Conservation (phyloP, 2,329 filamentous ascomycete species). For the Penicillium sp. region DNA sequence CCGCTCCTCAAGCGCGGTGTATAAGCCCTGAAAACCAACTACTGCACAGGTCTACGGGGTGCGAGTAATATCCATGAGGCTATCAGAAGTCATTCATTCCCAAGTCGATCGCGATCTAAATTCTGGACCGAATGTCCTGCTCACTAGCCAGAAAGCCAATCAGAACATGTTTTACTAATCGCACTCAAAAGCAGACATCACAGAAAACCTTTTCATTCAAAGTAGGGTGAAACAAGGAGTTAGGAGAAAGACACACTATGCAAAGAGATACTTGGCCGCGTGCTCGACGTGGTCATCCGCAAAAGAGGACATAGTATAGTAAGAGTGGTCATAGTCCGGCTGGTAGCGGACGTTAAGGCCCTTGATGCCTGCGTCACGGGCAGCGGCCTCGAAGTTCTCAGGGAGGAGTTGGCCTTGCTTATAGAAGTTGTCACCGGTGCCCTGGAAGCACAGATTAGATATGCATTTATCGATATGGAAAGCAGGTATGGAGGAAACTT, state of each 20-base stretch:
- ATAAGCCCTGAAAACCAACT: too few relatives aligned
- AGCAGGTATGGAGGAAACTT: slow-evolving; percentile 37
- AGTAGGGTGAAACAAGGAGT: not conserved
- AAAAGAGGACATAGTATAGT: slow-evolving; percentile 94
- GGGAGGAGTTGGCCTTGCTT: slow-evolving; percentile 89
- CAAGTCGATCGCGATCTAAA: slow-evolving; percentile 3
- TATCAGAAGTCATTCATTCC: too few relatives aligned
- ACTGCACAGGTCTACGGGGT: too few relatives aligned
- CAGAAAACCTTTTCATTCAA: not conserved
- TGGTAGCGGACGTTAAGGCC: slow-evolving; percentile 82
- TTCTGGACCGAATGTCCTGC: slow-evolving; percentile 14
- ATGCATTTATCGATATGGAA: not conserved
- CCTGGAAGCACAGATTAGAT: slow-evolving; percentile 50
- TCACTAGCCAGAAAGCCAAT: slow-evolving; percentile 18
- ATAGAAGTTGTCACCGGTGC: slow-evolving; percentile 95
- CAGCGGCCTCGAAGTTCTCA: slow-evolving; percentile 85
- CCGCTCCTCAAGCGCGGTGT: too few relatives aligned
- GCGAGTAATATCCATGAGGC: too few relatives aligned
- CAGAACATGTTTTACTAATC: slow-evolving; percentile 11
- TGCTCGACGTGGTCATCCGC: slow-evolving; percentile 87
- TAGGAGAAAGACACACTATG: slow-evolving; percentile 49
- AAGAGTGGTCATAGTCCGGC: slow-evolving; percentile 92
- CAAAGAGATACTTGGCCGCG: slow-evolving; percentile 79
- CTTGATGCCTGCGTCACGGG: slow-evolving; percentile 70
- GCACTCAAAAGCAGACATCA: slow-evolving; percentile 3